A percentile compares a stretch with the other conserved stretches of the same genome.
phyloP scores from a whole-genome alignment of 2,329 filamentous ascomycete species.

The Paraconiothyrium sp. region DNA sequence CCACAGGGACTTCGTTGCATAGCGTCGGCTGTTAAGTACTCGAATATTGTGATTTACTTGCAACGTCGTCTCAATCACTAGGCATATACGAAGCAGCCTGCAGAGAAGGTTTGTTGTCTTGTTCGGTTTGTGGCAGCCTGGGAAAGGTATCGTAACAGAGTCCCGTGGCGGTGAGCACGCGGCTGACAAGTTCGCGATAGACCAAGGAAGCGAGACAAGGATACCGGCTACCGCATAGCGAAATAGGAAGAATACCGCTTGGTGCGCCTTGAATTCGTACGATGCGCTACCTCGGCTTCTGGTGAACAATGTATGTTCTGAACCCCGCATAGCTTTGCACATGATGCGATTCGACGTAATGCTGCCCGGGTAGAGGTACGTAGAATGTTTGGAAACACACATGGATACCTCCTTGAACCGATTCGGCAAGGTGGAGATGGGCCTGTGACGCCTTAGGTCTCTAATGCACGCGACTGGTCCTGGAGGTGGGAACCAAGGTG shows the following conservation, averaged over 20 bases:
- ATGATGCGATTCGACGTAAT: background rate
- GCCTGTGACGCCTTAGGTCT: constrained; percentile 11
- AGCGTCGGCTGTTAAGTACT: background rate
- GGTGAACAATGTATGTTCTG: too few relatives aligned
- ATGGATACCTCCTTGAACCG: constrained; percentile 4
- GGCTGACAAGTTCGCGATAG: background rate
- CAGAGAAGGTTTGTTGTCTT: constrained; percentile 6
- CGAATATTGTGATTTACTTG: background rate
- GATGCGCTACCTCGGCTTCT: too few relatives aligned
- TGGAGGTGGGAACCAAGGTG: constrained; percentile 12
- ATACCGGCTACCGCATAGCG: background rate
- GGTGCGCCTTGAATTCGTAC: too few relatives aligned
- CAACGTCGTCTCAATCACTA: background rate
- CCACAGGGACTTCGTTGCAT: background rate
- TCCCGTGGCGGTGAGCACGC: constrained; percentile 3
- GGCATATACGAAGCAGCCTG: background rate
- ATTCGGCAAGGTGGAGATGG: constrained; percentile 10
- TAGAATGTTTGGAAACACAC: constrained; percentile 4
- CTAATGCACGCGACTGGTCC: constrained; percentile 5
- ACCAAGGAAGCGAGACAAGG: background rate
- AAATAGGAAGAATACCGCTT: background rate
- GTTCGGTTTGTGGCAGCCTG: constrained; percentile 5
- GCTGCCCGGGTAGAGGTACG: too few relatives aligned
- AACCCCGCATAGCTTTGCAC: background rate
- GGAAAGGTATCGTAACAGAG: background rate